A percentile compares a stretch with the other conserved stretches of the same genome.
Evolutionary conservation across 768 basidiomycete species (phyloP).

Genomic region (Rubroboletus satanas): DNA sequence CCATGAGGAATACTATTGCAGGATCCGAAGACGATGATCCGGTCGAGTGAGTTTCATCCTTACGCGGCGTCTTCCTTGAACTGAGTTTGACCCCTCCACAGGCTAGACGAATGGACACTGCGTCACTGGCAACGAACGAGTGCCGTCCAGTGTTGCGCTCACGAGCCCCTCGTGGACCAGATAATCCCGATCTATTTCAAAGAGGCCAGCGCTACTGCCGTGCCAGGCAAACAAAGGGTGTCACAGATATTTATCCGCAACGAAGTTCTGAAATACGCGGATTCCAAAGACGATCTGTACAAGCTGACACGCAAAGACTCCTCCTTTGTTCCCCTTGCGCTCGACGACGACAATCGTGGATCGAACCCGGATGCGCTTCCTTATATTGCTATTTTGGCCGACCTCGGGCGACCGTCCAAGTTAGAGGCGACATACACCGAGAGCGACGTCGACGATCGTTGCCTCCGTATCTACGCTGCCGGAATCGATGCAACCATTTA

Average conservation of each 20-base stretch:
- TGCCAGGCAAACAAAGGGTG: not conserved
- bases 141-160: not conserved
- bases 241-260: constrained; percentile 9
- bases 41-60: not conserved
- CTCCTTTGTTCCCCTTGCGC: not conserved
- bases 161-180: constrained; percentile 1
- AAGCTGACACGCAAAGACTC: not conserved
- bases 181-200: constrained; percentile 9
- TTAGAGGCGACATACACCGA: too few species aligned
- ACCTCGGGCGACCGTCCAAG: not conserved
- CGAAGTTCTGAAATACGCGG: not conserved
- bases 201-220: not conserved
- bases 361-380: not conserved
- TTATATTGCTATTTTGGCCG: not conserved
- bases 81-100: not conserved
- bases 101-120: not conserved
- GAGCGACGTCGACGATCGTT: not conserved
- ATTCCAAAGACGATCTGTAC: not conserved
- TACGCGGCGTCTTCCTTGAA: not conserved
- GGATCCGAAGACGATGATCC: not conserved
- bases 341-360: not conserved
- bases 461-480: not conserved
- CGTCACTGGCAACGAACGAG: not conserved
- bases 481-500: not conserved
- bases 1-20: constrained; percentile 1